Percentiles rank a stretch among this genome's conserved stretches.
phyloP scores from a whole-genome alignment of 805 yeast genomes.

The Clavispora fructus region DNA sequence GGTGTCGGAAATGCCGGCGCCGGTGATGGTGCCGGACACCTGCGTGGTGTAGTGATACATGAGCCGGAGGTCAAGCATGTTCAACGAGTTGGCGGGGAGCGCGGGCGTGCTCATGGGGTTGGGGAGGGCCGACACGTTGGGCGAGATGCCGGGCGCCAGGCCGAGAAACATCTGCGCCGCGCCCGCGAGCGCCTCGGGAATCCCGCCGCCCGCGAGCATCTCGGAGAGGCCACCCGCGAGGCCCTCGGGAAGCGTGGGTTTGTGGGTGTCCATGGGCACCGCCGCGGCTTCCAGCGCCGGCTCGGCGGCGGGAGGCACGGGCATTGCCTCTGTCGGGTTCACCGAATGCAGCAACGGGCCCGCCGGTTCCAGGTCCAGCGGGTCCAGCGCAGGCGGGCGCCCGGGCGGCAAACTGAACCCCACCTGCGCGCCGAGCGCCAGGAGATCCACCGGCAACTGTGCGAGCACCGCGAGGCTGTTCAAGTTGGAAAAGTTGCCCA shows the following conservation, averaged over 20 bases:
- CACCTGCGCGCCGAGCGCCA: not conserved
- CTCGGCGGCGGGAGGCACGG: too few relatives aligned
- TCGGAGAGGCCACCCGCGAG: not conserved
- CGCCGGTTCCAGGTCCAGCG: too few relatives aligned
- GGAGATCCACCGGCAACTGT: slow-evolving; percentile 35
- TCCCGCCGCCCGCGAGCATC: not conserved
- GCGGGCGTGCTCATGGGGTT: not conserved
- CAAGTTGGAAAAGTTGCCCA: slow-evolving; percentile 35
- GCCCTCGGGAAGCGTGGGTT: not conserved
- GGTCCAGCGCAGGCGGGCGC: not conserved
- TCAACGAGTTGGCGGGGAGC: slow-evolving; percentile 27
- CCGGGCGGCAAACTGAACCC: not conserved
- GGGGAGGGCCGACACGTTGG: slow-evolving; percentile 3
- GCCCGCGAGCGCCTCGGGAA: not conserved
- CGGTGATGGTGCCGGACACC: slow-evolving; percentile 83
- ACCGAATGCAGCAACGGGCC: too few relatives aligned
- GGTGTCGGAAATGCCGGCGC: slow-evolving; percentile 83
- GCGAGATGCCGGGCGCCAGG: not conserved
- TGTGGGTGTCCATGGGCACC: too few relatives aligned
- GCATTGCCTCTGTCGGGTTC: too few relatives aligned
- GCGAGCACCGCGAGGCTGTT: slow-evolving; percentile 39
- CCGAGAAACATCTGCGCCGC: not conserved
- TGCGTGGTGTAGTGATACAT: slow-evolving; percentile 84
- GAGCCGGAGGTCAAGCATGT: slow-evolving; percentile 71
- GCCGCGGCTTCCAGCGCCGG: too few relatives aligned